Evolutionary conservation across 2,329 filamentous ascomycete genomes (phyloP), one percentile per base, ranked within the genome.

Genomic region (Colletotrichum limetticola): DNA sequence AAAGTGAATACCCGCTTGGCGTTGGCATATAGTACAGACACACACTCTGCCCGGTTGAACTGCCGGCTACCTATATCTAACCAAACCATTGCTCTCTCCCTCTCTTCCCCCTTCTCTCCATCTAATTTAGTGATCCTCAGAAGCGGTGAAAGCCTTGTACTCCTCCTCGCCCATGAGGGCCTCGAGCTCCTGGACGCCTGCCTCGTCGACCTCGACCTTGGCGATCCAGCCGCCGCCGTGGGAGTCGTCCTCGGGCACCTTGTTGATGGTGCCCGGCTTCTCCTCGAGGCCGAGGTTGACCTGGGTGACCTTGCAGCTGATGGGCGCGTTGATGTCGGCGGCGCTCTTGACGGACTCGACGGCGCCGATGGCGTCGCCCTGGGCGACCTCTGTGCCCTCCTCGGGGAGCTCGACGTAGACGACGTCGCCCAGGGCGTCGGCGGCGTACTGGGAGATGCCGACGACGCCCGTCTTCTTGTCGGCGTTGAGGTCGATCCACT

Each of bases 311-410:
- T 86, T 93, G 80, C 96, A 96, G 65, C 89, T 86, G 76, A 98
- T 90, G 22, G 97, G 97, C 16, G 95, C 92, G 86, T 98, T 93
- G 87, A 99, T 98, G 83, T 99, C 97, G 75, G 94, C 96, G n/a
- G 97, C 97, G 75, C 93, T 97, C 89, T 99, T 99, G 84, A 99
- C 97, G 3, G 95, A 98, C 87, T 99, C 97, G 78, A 99, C 96
- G 74, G 96, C 95, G 77, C 97, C 97, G 77, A 98, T 93, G 76
- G 93, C 89, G 81, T 98, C 96, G 79, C 95, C 95, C 70, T 91
- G 89, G 71, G 85, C 84, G 74, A 97, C 89, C 78, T 92, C 90
- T 77, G 91, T 86, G 76, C 91, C 92, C 68, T 88, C 81, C 77
- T 92, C 87, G 69, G 97, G 97, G 35, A 99, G 93, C 88, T 99